These are phyloP conservation scores for Cutaneotrichosporon daszewskae DNA, from an alignment of 1,284 basidiomycete genomes.

Conservation along the genomic window DNA sequence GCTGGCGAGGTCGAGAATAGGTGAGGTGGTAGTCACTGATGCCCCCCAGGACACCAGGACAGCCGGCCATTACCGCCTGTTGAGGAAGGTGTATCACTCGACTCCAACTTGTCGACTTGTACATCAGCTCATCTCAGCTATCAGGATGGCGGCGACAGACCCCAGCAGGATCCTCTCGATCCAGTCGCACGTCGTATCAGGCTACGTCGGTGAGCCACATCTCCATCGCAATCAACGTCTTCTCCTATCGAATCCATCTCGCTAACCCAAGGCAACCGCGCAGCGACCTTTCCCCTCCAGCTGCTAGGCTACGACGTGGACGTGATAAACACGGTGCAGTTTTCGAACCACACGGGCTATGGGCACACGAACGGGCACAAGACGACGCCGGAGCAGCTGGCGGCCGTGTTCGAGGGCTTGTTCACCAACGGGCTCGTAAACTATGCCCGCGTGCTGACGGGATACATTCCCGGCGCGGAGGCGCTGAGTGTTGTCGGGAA, in stretches of 20 bases:
- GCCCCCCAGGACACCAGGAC: no score
- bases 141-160: constrained; percentile 14
- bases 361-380: constrained; percentile 66
- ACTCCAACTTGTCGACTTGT: neutral
- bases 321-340: constrained; percentile 86
- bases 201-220: constrained; percentile 74
- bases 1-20: no score
- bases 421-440: constrained; percentile 61
- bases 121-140: no score
- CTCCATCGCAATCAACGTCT: neutral
- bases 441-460: constrained; percentile 68
- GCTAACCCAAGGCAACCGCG: constrained; percentile 55
- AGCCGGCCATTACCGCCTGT: no score
- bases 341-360: constrained; percentile 88
- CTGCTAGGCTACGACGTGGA: constrained; percentile 95
- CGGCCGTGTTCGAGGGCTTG: constrained; percentile 62
- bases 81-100: no score
- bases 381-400: constrained; percentile 63
- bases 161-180: constrained; percentile 54
- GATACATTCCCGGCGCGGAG: constrained; percentile 83
- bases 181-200: constrained; percentile 89
- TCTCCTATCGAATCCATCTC: neutral
- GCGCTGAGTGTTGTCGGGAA: constrained; percentile 64
- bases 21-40: no score
- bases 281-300: constrained; percentile 91